A percentile compares a stretch with the other conserved stretches of the same genome.
These are phyloP conservation scores for Yamadazyma taylorii DNA, from an alignment of 1,139 yeast genomes.

Conservation along the genomic window DNA sequence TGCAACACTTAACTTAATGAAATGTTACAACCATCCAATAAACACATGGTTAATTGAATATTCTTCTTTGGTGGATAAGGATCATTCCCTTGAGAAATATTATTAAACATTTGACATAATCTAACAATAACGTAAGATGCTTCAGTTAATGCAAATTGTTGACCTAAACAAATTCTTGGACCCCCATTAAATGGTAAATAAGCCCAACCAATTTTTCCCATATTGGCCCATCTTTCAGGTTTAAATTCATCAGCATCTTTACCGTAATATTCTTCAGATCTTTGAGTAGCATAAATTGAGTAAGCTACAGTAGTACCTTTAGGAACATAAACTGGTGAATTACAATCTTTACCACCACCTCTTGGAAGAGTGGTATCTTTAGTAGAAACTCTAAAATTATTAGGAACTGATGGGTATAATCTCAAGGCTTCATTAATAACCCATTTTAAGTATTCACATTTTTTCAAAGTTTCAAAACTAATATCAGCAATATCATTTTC, in stretches of 20 bases:
- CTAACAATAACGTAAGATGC: conserved; percentile 48
- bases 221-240: conserved; percentile 47
- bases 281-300: conserved; percentile 44
- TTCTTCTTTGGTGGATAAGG: conserved; percentile 34
- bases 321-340: conserved; percentile 38
- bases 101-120: conserved; percentile 33
- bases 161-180: conserved; percentile 57
- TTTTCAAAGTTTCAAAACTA: conserved; percentile 49
- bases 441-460: conserved; percentile 47
- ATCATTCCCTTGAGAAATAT: conserved; percentile 22
- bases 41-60: conserved; percentile 38
- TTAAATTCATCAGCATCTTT: conserved; percentile 41
- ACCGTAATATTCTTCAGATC: conserved; percentile 42
- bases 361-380: conserved; percentile 49
- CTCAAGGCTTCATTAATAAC: conserved; percentile 51
- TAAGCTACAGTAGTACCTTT: conserved; percentile 46
- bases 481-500: conserved; percentile 29
- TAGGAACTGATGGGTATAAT: conserved; percentile 54
- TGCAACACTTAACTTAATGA: conserved; percentile 9
- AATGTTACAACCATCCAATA: conserved; percentile 28
- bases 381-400: conserved; percentile 44
- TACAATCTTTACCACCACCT: conserved; percentile 51
- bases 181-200: conserved; percentile 58
- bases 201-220: conserved; percentile 37
- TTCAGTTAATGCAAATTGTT: conserved; percentile 57